Conservation (phyloP, 1,139 yeast species). For the Zygosaccharomyces pseudobailii region DNA sequence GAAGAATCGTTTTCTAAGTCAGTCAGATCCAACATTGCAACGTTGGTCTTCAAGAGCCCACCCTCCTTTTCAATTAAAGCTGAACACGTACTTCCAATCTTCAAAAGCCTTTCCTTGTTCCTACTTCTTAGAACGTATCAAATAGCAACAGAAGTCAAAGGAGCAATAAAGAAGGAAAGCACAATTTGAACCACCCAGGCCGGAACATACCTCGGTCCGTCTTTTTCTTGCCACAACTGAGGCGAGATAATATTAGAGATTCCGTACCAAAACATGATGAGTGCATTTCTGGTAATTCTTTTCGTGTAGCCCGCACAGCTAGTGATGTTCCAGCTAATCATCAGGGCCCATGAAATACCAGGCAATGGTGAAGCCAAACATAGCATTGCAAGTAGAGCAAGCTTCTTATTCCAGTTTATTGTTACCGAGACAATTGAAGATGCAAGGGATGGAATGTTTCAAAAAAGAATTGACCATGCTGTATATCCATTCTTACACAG, state of each 20-base stretch:
- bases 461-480: conserved; percentile 38
- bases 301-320: conserved; percentile 43
- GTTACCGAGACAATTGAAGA: conserved; percentile 45
- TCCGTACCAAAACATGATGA: conserved; percentile 39
- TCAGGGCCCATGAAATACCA: conserved; percentile 42
- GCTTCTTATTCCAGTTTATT: conserved; percentile 39
- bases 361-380: conserved; percentile 39
- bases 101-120: conserved; percentile 35
- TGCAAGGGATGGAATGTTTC: conserved; percentile 42
- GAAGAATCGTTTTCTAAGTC: conserved; percentile 45
- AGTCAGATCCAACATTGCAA: conserved; percentile 44
- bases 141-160: conserved; percentile 38
- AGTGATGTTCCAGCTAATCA: conserved; percentile 39
- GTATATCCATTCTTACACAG: conserved; percentile 20
- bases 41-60: conserved; percentile 34
- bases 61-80: conserved; percentile 34
- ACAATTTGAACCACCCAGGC: conserved; percentile 56
- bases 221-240: conserved; percentile 41
- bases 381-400: conserved; percentile 43
- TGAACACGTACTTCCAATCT: not conserved
- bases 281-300: conserved; percentile 39
- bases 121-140: conserved; percentile 39
- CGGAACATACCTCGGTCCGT: conserved; percentile 41
- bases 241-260: conserved; percentile 44
- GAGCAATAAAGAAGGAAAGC: conserved; percentile 42